A percentile compares a stretch with the other conserved stretches of the same genome.
These are phyloP conservation scores for Epichloe hybrida DNA, from an alignment of 2,329 filamentous ascomycete genomes.

Conservation along the genomic window DNA sequence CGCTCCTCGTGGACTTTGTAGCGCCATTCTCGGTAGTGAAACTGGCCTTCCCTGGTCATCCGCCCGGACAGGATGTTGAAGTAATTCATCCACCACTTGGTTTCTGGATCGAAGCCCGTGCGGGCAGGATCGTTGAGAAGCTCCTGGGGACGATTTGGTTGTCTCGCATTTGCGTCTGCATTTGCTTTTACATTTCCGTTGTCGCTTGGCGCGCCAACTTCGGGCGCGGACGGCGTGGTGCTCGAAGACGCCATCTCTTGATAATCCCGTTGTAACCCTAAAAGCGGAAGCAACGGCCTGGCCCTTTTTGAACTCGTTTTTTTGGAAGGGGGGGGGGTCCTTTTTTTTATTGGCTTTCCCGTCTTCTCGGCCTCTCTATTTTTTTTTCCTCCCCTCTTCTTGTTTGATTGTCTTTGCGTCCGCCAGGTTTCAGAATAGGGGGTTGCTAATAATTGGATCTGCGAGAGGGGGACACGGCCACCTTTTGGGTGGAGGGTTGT, in stretches of 20 bases:
- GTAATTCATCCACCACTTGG: conserved; percentile 65
- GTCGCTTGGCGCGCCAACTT: conserved; percentile 7
- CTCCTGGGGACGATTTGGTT: conserved; percentile 14
- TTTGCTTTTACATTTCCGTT: conserved; percentile 3
- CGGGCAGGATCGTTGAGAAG: conserved; percentile 44
- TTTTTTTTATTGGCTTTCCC: background rate
- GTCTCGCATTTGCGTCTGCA: conserved; percentile 2
- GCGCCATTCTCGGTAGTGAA: conserved; percentile 65
- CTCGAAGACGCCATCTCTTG: conserved; percentile 4
- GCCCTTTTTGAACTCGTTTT: no score
- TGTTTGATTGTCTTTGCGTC: background rate
- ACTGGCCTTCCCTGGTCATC: conserved; percentile 53
- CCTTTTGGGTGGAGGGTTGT: background rate
- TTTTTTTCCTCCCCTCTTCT: background rate
- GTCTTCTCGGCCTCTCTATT: background rate
- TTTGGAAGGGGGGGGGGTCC: background rate
- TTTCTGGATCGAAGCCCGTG: conserved; percentile 49
- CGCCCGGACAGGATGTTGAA: conserved; percentile 68
- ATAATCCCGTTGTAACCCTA: background rate
- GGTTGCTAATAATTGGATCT: background rate
- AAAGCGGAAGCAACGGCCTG: background rate
- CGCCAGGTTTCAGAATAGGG: background rate
- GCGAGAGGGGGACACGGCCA: background rate
- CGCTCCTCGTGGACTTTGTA: conserved; percentile 62
- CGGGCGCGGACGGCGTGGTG: conserved; percentile 4